phyloP scores from a whole-genome alignment of 1,284 basidiomycete species.

The Trichosporon asahii region DNA sequence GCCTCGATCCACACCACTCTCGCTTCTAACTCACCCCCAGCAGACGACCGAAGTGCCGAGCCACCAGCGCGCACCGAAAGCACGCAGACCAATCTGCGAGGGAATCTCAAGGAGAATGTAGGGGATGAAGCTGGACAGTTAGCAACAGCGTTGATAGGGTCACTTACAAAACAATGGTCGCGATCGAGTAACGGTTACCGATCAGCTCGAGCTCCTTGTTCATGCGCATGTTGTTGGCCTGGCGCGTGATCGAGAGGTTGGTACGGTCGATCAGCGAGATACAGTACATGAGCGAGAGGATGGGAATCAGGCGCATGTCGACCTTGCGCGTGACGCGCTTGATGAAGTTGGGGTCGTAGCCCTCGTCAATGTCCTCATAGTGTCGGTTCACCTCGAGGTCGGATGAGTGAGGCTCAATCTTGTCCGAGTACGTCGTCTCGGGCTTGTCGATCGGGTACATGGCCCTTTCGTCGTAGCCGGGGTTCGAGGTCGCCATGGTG shows the following conservation, averaged over 20 bases:
- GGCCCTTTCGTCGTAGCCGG: background rate
- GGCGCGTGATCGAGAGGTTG: slow-evolving; percentile 29
- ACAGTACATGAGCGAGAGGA: slow-evolving; percentile 20
- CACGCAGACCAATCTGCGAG: slow-evolving; percentile 21
- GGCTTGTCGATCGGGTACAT: background rate
- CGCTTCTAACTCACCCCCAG: slow-evolving; percentile 37
- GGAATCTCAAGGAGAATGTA: slow-evolving; percentile 3
- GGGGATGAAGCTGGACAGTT: background rate
- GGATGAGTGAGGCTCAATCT: background rate
- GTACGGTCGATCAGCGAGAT: slow-evolving; percentile 19
- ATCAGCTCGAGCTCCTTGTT: slow-evolving; percentile 28
- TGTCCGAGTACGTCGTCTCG: background rate
- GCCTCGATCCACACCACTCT: no score
- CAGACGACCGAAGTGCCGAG: slow-evolving; percentile 34
- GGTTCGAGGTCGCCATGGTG: background rate
- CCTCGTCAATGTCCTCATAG: slow-evolving; percentile 9
- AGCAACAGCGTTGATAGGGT: slow-evolving; percentile 22
- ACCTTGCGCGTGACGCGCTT: slow-evolving; percentile 16
- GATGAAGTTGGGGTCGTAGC: slow-evolving; percentile 1
- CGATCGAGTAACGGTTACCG: slow-evolving; percentile 48
- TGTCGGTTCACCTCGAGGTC: background rate
- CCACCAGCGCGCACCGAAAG: slow-evolving; percentile 23
- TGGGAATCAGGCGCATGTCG: slow-evolving; percentile 12
- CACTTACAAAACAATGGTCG: slow-evolving; percentile 37
- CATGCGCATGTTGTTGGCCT: slow-evolving; percentile 28